Percentiles rank a stretch among this genome's conserved stretches.
Evolutionary conservation across 805 yeast genomes (phyloP).

Genomic region (Metschnikowia sp.): DNA sequence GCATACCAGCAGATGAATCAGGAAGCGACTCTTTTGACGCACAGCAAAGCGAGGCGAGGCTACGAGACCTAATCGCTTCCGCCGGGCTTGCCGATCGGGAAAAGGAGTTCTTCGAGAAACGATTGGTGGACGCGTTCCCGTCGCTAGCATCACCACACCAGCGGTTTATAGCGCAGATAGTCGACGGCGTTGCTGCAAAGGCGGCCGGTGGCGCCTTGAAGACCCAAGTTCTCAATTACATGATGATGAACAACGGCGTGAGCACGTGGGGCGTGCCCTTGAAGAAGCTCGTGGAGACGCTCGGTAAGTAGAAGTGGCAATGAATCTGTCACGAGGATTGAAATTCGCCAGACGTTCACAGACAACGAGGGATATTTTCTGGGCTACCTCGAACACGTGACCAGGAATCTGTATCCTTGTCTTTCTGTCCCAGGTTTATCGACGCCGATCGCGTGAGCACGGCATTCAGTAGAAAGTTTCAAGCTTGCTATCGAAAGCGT

Average conservation of each 20-base stretch:
- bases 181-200: slow-evolving; percentile 6
- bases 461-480: too few species aligned
- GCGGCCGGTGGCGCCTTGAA: slow-evolving; percentile 23
- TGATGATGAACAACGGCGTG: slow-evolving; percentile 55
- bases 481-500: too few species aligned
- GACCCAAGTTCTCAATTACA: slow-evolving; percentile 45
- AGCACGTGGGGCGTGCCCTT: slow-evolving; percentile 68
- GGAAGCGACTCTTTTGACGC: background rate
- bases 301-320: background rate
- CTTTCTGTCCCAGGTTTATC: too few species aligned
- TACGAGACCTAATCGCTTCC: slow-evolving; percentile 6
- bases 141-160: slow-evolving; percentile 10
- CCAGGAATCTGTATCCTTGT: too few species aligned
- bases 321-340: background rate
- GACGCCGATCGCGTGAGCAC: too few species aligned
- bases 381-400: too few species aligned
- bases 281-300: slow-evolving; percentile 41
- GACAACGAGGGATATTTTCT: too few species aligned
- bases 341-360: too few species aligned
- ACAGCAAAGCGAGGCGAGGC: slow-evolving; percentile 3
- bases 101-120: slow-evolving; percentile 7
- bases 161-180: slow-evolving; percentile 12
- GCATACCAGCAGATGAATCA: background rate
- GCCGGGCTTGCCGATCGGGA: slow-evolving; percentile 6
- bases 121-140: slow-evolving; percentile 11